Conservation (phyloP, 306 rosid genomes). For the Psophocarpus tetragonolobus region DNA sequence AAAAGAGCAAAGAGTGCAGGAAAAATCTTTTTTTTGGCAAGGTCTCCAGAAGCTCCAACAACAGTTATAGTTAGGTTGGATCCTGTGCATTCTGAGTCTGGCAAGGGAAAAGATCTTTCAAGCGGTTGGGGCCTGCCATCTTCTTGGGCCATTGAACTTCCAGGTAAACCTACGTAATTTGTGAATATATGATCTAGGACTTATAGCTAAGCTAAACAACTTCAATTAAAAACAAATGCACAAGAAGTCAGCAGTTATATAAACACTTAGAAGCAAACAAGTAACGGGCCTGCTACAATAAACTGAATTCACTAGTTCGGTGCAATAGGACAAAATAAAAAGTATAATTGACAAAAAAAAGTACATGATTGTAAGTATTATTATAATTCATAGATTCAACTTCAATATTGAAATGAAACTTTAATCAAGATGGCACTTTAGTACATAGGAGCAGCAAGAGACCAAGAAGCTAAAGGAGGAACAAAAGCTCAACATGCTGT, state of each 20-base stretch:
- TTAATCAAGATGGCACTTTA: not conserved
- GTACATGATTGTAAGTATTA: not conserved
- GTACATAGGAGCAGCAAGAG: not conserved
- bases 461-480: not conserved
- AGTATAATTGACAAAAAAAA: not conserved
- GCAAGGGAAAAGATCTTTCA: slow-evolving; percentile 44
- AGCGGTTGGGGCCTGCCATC: slow-evolving; percentile 37
- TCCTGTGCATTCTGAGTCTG: slow-evolving; percentile 45
- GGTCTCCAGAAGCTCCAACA: slow-evolving; percentile 99
- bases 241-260: slow-evolving; percentile 7
- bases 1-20: slow-evolving; percentile 97
- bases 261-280: slow-evolving; percentile 8
- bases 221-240: not conserved
- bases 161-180: slow-evolving; percentile 56
- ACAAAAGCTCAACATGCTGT: not conserved
- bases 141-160: slow-evolving; percentile 55
- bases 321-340: not conserved
- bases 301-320: too few relatives aligned
- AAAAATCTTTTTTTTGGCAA: slow-evolving; percentile 94
- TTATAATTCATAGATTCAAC: not conserved
- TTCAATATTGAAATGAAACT: not conserved
- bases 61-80: slow-evolving; percentile 81
- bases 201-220: slow-evolving; percentile 21
- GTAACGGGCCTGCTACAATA: slow-evolving; percentile 20
- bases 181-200: slow-evolving; percentile 29